A percentile compares a stretch with the other conserved stretches of the same genome.
phyloP scores from a whole-genome alignment of 2,329 filamentous ascomycete genomes.

The Sordariomycetes sp. region DNA sequence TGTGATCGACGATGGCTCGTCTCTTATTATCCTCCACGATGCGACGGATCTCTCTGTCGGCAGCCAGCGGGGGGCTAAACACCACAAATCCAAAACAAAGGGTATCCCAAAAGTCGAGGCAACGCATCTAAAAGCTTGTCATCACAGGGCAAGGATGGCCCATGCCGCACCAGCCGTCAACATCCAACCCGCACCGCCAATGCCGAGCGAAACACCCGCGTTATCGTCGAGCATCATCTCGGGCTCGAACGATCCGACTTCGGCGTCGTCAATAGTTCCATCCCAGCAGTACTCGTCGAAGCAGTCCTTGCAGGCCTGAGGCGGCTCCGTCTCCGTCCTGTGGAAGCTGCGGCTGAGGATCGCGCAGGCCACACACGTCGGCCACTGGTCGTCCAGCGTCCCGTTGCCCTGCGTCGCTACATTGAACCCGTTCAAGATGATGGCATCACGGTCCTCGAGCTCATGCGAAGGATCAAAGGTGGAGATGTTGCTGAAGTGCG shows the following conservation, averaged over 20 bases:
- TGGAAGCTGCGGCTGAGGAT: constrained; percentile 67
- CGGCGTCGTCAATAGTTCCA: constrained; percentile 36
- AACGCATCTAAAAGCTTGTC: background rate
- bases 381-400: constrained; percentile 64
- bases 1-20: background rate
- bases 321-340: constrained; percentile 58
- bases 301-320: constrained; percentile 63
- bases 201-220: background rate
- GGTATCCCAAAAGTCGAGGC: background rate
- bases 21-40: background rate
- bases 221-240: constrained; percentile 1
- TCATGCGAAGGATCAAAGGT: constrained; percentile 63
- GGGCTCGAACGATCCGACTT: constrained; percentile 2
- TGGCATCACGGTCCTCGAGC: constrained; percentile 57
- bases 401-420: constrained; percentile 75
- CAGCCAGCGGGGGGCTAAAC: background rate
- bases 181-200: background rate
- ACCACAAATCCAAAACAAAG: background rate
- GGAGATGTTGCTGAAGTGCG: constrained; percentile 63
- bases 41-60: background rate
- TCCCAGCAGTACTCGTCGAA: constrained; percentile 89
- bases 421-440: constrained; percentile 81
- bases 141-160: background rate
- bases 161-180: background rate
- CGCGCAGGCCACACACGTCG: constrained; percentile 78